Evolutionary conservation across 371 early-diverging fungal species (phyloP).

Genomic region (Mortierella sp.): DNA sequence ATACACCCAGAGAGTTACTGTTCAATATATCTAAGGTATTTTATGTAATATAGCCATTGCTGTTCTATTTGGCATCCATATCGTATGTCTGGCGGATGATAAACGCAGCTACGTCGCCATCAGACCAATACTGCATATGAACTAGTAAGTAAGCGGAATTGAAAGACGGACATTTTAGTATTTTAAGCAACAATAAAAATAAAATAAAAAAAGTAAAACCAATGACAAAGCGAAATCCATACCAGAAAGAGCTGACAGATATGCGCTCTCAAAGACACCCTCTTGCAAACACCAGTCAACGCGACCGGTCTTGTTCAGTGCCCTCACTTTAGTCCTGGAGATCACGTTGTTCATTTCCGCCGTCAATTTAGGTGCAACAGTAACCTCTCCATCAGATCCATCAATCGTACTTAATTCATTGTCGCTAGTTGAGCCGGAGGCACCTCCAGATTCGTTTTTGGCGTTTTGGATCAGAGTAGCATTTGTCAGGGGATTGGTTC

Average conservation of each 20-base stretch:
- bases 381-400: conserved; percentile 26
- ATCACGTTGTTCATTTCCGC: conserved; percentile 58
- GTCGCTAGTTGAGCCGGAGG: conserved; percentile 29
- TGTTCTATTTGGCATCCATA: conserved; percentile 34
- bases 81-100: conserved; percentile 60
- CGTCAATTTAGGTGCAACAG: conserved; percentile 38
- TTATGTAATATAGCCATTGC: no score
- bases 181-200: background rate
- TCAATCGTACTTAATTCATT: conserved; percentile 57
- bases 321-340: conserved; percentile 59
- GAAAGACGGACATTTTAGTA: background rate
- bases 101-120: conserved; percentile 76
- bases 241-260: conserved; percentile 76
- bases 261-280: conserved; percentile 83
- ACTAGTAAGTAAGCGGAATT: conserved; percentile 44
- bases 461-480: conserved; percentile 30
- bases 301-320: conserved; percentile 77
- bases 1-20: no score
- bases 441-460: conserved; percentile 30
- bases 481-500: conserved; percentile 36
- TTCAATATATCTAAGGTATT: no score
- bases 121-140: conserved; percentile 87
- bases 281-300: conserved; percentile 86
- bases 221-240: background rate
- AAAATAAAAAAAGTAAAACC: background rate